Conservation (phyloP, 371 early-diverging fungal genomes). For the Rhizopus arrhizus region DNA sequence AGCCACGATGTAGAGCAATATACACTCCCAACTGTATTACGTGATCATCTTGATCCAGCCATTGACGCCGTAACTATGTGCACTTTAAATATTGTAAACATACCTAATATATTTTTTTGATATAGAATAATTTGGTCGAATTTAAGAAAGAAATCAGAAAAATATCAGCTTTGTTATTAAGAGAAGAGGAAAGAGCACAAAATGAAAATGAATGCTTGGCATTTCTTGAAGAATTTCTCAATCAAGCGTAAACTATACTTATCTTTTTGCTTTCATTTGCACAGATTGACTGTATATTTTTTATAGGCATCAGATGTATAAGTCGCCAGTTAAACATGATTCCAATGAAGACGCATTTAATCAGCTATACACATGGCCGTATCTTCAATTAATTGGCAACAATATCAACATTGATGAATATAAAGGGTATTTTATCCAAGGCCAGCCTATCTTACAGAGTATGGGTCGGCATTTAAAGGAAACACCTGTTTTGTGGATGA, state of each 20-base stretch:
- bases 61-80: conserved; percentile 5
- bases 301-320: too few relatives aligned
- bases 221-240: conserved; percentile 8
- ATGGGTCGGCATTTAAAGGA: conserved; percentile 13
- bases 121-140: background rate
- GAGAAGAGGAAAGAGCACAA: too few relatives aligned
- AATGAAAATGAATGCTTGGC: conserved; percentile 3
- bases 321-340: conserved; percentile 6
- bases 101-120: conserved; percentile 5
- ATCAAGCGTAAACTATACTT: conserved; percentile 1
- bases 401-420: conserved; percentile 3
- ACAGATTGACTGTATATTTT: background rate
- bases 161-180: too few relatives aligned
- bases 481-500: conserved; percentile 6
- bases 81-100: conserved; percentile 1
- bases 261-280: conserved; percentile 14
- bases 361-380: conserved; percentile 13
- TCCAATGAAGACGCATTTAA: conserved; percentile 15
- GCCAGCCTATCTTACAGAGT: background rate
- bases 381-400: background rate
- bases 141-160: conserved; percentile 6
- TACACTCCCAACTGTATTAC: background rate
- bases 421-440: conserved; percentile 10
- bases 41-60: background rate
- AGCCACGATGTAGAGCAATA: background rate